A percentile compares a stretch with the other conserved stretches of the same genome.
Conservation (phyloP, 192 early-diverging fungal species). For the Backusella macrospora region DNA sequence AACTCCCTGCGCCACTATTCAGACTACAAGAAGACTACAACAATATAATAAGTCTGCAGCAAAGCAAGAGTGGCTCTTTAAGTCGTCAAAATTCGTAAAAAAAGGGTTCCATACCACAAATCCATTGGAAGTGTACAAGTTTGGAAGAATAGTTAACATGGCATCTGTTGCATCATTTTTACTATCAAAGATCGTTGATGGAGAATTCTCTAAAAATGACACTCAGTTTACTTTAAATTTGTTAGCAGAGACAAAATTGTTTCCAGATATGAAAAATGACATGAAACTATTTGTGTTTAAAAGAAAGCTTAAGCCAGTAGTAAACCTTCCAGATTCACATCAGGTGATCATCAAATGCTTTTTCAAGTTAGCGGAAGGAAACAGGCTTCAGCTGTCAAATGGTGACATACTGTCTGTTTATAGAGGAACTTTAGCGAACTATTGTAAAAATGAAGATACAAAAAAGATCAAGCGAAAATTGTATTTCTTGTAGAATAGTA, state of each 20-base stretch:
- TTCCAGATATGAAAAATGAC: not conserved
- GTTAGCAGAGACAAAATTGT: not conserved
- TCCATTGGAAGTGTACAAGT: not conserved
- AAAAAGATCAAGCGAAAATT: not conserved
- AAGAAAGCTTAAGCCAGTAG: not conserved
- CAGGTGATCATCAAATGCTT: not conserved
- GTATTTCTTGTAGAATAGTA: not conserved
- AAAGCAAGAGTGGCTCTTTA: not conserved
- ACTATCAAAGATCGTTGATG: not conserved
- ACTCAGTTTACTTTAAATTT: not conserved
- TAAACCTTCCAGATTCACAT: not conserved
- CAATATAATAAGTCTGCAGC: not conserved
- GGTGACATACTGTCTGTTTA: not conserved
- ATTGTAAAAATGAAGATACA: constrained; percentile 5
- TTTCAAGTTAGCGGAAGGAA: constrained; percentile 6
- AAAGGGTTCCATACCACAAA: not conserved
- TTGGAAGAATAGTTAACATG: not conserved
- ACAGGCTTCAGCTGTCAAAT: not conserved
- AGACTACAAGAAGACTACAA: not conserved
- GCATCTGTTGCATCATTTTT: not conserved
- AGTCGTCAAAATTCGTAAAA: not conserved
- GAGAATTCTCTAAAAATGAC: not conserved
- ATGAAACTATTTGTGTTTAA: not conserved
- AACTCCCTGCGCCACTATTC: not conserved
- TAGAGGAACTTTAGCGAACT: constrained; percentile 1